phyloP scores from a whole-genome alignment of 2,329 filamentous ascomycete genomes.

The Cladosporium phlei region DNA sequence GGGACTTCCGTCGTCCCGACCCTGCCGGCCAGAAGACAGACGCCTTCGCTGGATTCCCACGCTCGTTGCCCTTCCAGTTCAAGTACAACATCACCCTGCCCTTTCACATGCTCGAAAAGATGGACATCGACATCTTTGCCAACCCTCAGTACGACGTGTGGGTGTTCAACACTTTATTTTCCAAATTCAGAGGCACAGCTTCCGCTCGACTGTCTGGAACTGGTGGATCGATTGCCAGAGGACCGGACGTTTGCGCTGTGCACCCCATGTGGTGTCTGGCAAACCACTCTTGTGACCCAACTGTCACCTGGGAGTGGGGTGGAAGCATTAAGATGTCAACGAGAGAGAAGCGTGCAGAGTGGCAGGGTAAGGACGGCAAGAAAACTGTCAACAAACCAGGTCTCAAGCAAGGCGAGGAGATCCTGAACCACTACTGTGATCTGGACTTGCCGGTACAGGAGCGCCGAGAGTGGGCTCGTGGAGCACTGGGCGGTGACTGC shows the following conservation, averaged over 20 bases:
- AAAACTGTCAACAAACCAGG: slow-evolving; percentile 40
- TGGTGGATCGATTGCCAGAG: slow-evolving; percentile 57
- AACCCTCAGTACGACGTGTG: slow-evolving; percentile 62
- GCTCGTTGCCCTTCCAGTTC: slow-evolving; percentile 74
- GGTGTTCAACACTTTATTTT: slow-evolving; percentile 86
- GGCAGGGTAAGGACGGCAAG: slow-evolving; percentile 33
- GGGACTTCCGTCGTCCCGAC: slow-evolving; percentile 6
- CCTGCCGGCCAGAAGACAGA: slow-evolving; percentile 6
- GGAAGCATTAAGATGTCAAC: slow-evolving; percentile 69
- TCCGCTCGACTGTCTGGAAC: slow-evolving; percentile 68
- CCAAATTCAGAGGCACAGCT: slow-evolving; percentile 89
- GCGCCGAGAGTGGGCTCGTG: slow-evolving; percentile 81
- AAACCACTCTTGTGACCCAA: slow-evolving; percentile 94
- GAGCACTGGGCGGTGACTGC: slow-evolving; percentile 83
- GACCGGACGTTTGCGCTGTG: slow-evolving; percentile 86
- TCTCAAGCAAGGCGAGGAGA: slow-evolving; percentile 74
- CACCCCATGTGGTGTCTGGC: slow-evolving; percentile 95
- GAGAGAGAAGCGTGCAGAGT: slow-evolving; percentile 53
- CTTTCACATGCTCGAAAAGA: slow-evolving; percentile 74
- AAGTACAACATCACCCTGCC: slow-evolving; percentile 68
- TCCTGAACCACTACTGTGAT: slow-evolving; percentile 93
- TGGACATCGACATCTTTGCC: slow-evolving; percentile 73
- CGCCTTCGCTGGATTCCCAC: slow-evolving; percentile 29
- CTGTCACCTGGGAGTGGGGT: slow-evolving; percentile 91
- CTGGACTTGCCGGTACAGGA: slow-evolving; percentile 70